Conservation (phyloP, 1,139 yeast species). For the Blastobotrys aristatus region DNA sequence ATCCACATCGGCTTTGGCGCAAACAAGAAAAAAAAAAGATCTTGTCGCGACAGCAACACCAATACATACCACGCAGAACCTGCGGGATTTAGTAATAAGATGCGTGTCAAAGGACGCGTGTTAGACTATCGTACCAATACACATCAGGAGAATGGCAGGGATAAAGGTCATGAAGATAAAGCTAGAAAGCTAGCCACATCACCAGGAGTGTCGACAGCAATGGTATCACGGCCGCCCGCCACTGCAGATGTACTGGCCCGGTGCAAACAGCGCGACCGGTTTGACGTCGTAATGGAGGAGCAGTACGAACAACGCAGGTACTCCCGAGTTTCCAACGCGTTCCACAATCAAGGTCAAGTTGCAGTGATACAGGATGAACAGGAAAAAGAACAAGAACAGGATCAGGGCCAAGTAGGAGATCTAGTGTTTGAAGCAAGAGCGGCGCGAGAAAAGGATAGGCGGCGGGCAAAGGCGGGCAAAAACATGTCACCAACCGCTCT, state of each 20-base stretch:
- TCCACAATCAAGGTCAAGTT: too few relatives aligned
- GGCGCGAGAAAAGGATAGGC: background rate
- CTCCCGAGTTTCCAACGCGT: too few relatives aligned
- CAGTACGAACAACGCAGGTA: background rate
- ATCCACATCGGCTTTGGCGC: too few relatives aligned
- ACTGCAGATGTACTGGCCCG: slow-evolving; percentile 1
- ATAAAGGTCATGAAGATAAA: too few relatives aligned
- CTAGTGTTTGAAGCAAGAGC: slow-evolving; percentile 2
- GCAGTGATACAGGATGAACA: too few relatives aligned
- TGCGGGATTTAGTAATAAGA: too few relatives aligned
- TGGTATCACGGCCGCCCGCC: background rate
- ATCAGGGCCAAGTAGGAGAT: slow-evolving; percentile 1
- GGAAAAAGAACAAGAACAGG: background rate
- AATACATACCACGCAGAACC: too few relatives aligned
- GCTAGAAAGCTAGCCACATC: background rate
- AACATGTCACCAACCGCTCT: background rate
- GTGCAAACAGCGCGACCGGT: background rate
- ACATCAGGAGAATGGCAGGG: too few relatives aligned
- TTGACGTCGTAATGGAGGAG: background rate
- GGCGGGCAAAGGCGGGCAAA: background rate
- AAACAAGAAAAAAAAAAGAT: too few relatives aligned
- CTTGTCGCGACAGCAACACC: too few relatives aligned
- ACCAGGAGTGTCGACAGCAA: background rate
- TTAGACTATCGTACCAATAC: too few relatives aligned
- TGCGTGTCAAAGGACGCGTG: too few relatives aligned